phyloP scores from a whole-genome alignment of 2,329 filamentous ascomycete species.

The Fusarium albosuccineum region DNA sequence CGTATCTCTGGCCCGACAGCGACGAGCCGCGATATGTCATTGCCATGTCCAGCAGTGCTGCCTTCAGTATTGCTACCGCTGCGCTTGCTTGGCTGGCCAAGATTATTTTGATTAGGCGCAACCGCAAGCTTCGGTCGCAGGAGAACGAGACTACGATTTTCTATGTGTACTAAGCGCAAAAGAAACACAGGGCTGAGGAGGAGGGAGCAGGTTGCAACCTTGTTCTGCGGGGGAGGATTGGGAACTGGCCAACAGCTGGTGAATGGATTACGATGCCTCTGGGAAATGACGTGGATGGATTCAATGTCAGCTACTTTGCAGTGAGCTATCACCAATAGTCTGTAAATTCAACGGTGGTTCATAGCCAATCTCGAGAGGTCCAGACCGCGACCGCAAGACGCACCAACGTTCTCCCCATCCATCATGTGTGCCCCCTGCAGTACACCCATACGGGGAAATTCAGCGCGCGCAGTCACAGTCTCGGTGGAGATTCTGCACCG shows the following conservation, averaged over 20 bases:
- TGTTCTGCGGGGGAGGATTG: no score
- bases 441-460: constrained; percentile 9
- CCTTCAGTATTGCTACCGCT: constrained; percentile 53
- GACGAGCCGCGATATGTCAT: constrained; percentile 41
- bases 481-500: neutral
- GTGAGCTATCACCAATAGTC: no score
- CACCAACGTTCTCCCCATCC: neutral
- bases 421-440: neutral
- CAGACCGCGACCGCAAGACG: no score
- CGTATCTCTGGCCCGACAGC: constrained; percentile 43
- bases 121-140: constrained; percentile 50
- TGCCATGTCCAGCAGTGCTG: constrained; percentile 42
- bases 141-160: constrained; percentile 46
- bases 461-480: neutral
- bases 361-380: no score
- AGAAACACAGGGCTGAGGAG: neutral
- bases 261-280: neutral
- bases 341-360: no score
- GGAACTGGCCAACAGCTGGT: neutral
- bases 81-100: constrained; percentile 56
- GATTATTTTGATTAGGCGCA: constrained; percentile 51
- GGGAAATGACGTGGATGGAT: no score
- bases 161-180: constrained; percentile 46
- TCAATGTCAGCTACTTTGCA: no score
- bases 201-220: neutral